Percentiles rank a stretch among this genome's conserved stretches.
These are phyloP conservation scores for Mucor sp. DNA, from an alignment of 371 early-diverging fungal species.

Conservation along the genomic window DNA sequence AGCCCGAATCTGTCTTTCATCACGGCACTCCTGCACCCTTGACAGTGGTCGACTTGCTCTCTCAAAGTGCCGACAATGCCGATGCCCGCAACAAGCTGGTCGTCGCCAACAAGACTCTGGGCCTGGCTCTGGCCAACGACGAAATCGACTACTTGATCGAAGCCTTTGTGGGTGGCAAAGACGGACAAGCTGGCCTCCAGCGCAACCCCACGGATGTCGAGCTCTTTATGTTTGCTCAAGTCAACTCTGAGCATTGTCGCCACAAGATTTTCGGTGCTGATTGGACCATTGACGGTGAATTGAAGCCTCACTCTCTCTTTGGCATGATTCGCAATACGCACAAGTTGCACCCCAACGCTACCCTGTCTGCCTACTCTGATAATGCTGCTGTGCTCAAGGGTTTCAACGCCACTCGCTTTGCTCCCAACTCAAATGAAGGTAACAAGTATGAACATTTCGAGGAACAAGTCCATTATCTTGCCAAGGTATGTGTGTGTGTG, in stretches of 20 bases:
- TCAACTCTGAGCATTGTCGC: constrained; percentile 98
- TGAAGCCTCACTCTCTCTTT: constrained; percentile 83
- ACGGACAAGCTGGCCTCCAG: constrained; percentile 46
- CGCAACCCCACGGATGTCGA: constrained; percentile 98
- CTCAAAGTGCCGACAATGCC: constrained; percentile 33
- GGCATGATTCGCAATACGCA: constrained; percentile 95
- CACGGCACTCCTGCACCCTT: constrained; percentile 78
- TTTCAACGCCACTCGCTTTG: constrained; percentile 70
- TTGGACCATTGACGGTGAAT: constrained; percentile 92
- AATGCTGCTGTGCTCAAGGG: constrained; percentile 96
- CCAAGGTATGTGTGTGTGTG: constrained; percentile 57
- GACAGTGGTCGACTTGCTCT: constrained; percentile 67
- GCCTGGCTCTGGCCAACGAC: constrained; percentile 91
- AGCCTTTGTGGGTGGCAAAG: constrained; percentile 77
- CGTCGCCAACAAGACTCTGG: constrained; percentile 84
- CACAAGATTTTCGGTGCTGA: constrained; percentile 97
- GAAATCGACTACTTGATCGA: constrained; percentile 94
- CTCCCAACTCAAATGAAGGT: constrained; percentile 47
- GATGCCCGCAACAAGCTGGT: constrained; percentile 62
- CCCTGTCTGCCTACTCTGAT: constrained; percentile 95
- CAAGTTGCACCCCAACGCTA: constrained; percentile 73
- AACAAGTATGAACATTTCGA: constrained; percentile 55
- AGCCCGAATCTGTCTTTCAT: constrained; percentile 69
- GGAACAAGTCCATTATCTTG: constrained; percentile 83
- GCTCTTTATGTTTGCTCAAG: constrained; percentile 99